Base-by-base conservation (phyloP, 2,329 filamentous ascomycete species). In the Ceratocystis eucalypticola region DNA sequence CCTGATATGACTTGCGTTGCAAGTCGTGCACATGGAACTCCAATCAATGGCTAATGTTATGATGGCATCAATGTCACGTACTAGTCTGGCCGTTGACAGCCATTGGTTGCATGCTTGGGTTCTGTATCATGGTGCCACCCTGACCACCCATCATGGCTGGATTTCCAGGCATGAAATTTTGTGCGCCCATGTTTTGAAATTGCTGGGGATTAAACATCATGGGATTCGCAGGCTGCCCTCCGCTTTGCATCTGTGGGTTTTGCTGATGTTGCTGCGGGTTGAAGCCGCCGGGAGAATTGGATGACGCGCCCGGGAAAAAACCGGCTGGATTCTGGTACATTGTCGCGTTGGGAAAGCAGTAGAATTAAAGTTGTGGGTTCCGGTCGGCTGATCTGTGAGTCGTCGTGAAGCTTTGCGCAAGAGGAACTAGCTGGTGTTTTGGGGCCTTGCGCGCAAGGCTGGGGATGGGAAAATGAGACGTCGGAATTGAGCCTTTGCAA, bases 41-140 rank as follows among this genome's bases (percentile, higher is more conserved):
- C 12, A 30, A 7, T 28, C 8, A n/a, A 15, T n/a, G 15, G 53
- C 28, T 2, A 15, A 5, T 4, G 0, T 7, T n/a, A 57, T 33
- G 10, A 17, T 15, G 25, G 20, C 1, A 2, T 28, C 30, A n/a
- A 53, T 37, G 25, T 50, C 25, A 64, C 46, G 12, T 64, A 64
- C 62, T 64, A 37, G 57, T 28, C 41, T 65, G 66, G 53, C 82
- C 81, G 77, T 84, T 84, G 69, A 79, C 75, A 70, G 77, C 76
- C 80, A 84, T 84, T 73, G 82, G 81, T 69, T 78, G 79, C 81
- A 84, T 83, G 72, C 76, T 80, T 71, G 81, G 74, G 73, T 80
- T 84, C 75, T 82, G 83, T 83, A 86, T 85, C 82, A 86, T 85
- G 72, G 33, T 8, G 8, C 79, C 82, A 74, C 77, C 79, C 75